These are phyloP conservation scores for Oryza nivara DNA, from an alignment of 176 grass and related monocot species.

Conservation along the genomic window DNA sequence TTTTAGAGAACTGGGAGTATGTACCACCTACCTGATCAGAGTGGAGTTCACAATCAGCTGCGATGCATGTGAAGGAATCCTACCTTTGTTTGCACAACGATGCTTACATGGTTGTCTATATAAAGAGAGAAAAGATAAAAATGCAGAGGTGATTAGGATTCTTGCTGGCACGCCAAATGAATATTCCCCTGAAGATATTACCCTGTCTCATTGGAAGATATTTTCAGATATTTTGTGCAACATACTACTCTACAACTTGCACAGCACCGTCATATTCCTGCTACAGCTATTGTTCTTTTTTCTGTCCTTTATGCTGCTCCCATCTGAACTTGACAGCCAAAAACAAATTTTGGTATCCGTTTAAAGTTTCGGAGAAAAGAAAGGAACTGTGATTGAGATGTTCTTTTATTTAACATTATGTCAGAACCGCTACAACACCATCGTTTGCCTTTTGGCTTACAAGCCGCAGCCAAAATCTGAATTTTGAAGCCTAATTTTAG, in stretches of 20 bases:
- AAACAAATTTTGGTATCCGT: neutral
- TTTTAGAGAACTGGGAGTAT: neutral
- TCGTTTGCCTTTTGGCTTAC: no score
- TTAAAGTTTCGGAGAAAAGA: neutral
- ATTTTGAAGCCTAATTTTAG: no score
- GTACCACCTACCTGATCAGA: neutral
- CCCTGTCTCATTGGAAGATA: neutral
- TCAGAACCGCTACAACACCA: neutral
- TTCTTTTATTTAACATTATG: neutral
- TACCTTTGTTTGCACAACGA: constrained; percentile 4
- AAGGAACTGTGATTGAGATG: neutral
- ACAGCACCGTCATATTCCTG: neutral
- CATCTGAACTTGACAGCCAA: neutral
- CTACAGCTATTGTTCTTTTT: neutral
- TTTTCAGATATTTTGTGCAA: constrained; percentile 7
- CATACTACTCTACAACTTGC: neutral
- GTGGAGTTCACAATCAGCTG: neutral
- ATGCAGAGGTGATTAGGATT: neutral
- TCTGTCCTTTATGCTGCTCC: neutral
- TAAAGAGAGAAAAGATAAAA: neutral
- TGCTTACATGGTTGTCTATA: neutral
- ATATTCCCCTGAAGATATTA: neutral
- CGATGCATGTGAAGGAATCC: neutral
- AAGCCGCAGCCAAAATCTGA: no score
- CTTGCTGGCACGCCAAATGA: neutral